Evolutionary conservation across 1,284 basidiomycete species (phyloP), one percentile per base, ranked within the genome.

Genomic region (Tilletia setariae): DNA sequence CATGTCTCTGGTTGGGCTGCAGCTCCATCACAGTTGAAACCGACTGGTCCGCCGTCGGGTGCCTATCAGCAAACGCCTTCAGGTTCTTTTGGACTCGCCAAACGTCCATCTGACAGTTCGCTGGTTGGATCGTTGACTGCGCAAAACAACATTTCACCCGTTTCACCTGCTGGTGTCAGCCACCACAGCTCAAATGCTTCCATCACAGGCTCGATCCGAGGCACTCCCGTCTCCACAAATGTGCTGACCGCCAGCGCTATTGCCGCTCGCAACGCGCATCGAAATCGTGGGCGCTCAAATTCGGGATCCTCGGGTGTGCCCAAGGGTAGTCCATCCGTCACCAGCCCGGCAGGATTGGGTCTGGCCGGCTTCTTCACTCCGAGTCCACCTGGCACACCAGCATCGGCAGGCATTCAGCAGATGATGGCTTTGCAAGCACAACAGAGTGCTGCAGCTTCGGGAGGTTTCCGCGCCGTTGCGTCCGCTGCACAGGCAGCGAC

Each of bases 241-340:
- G 64, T 66, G n/a, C 56, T 72, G 15, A 70, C 70, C 13, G 71
- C 71, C 21, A 72, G 71, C 23, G 70, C 70, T 8, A 72, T 72
- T 28, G 71, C 71, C 23, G 77, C 77, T 35, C 70, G 77, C n/a
- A 74, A 73, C 1, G 73, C 69, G 32, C 56, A 61, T 35, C 56
- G 56, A 25, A 61, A 25, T 15, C 56, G 56, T 21, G 56, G 30
- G n/a, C 25, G 56, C 8, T 61, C 56, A 4, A 61, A 61, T 21
- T 61, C 56, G 2, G 56, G 56, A 19, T 61, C 56, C 15, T 32
- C 28, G 32, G 56, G 28, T 11, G 30, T 15, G 4, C 56, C 28
- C 28, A 32, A 61, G 11, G 53, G 53, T 8, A 32, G 53, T 32
- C 15, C 23, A 16, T 35, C 30, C 9, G 35, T 61, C 56, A 30